Percentiles rank a stretch among this genome's conserved stretches.
phyloP scores from a whole-genome alignment of 2,329 filamentous ascomycete species.

The Fusarium sp. region DNA sequence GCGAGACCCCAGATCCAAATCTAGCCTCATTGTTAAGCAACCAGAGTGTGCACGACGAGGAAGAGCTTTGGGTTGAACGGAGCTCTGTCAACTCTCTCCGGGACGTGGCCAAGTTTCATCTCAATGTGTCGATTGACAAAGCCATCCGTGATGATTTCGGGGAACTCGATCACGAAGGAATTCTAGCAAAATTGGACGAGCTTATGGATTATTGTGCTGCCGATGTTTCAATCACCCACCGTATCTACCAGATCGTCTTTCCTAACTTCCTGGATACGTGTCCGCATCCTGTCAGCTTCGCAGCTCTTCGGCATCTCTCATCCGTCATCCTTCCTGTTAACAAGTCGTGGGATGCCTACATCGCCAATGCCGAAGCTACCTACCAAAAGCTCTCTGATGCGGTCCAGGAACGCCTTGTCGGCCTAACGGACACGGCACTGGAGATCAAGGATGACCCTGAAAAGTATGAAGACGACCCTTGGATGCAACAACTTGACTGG shows the following conservation, averaged over 20 bases:
- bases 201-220: slow-evolving; percentile 95
- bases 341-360: slow-evolving; percentile 87
- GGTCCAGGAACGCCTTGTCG: slow-evolving; percentile 82
- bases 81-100: slow-evolving; percentile 96
- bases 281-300: slow-evolving; percentile 97
- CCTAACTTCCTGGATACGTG: slow-evolving; percentile 90
- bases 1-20: slow-evolving; percentile 78
- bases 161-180: slow-evolving; percentile 79
- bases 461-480: slow-evolving; percentile 84
- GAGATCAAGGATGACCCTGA: slow-evolving; percentile 78
- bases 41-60: slow-evolving; percentile 83
- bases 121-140: slow-evolving; percentile 93
- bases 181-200: slow-evolving; percentile 81
- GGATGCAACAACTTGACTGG: slow-evolving; percentile 96
- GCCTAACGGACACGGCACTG: slow-evolving; percentile 83
- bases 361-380: slow-evolving; percentile 86
- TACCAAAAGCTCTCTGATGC: slow-evolving; percentile 83
- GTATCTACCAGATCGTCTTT: slow-evolving; percentile 94
- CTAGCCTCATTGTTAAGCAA: slow-evolving; percentile 79
- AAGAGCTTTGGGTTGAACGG: slow-evolving; percentile 94
- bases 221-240: slow-evolving; percentile 93
- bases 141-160: slow-evolving; percentile 88
- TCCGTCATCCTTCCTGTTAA: slow-evolving; percentile 94
- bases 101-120: slow-evolving; percentile 97
- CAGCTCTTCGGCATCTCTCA: slow-evolving; percentile 91